Evolutionary conservation across 345 rosid genomes (phyloP).

Genomic region (Aquilaria sinensis): DNA sequence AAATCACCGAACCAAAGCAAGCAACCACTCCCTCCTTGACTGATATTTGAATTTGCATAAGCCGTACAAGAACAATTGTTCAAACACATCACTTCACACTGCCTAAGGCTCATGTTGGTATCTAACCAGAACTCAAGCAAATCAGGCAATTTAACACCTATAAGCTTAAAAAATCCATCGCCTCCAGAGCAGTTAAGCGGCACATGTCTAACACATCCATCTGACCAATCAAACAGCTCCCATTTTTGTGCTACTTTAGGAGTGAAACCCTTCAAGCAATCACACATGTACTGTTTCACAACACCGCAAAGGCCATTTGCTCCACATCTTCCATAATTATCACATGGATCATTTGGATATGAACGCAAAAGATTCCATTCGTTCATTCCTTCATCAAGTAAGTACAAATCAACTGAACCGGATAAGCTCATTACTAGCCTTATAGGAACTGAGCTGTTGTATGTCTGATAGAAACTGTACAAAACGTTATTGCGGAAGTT

Average conservation of each 20-base stretch:
- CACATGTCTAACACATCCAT: conserved; percentile 25
- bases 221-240: conserved; percentile 20
- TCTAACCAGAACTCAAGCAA: conserved; percentile 1
- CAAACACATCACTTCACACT: conserved; percentile 14
- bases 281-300: conserved; percentile 7
- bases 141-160: conserved; percentile 20
- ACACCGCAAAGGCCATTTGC: conserved; percentile 9
- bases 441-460: conserved; percentile 16
- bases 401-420: conserved; percentile 12
- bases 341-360: conserved; percentile 7
- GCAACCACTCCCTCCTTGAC: conserved; percentile 17
- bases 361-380: no score
- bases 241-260: conserved; percentile 17
- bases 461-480: conserved; percentile 21
- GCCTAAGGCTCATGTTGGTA: conserved; percentile 4
- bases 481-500: conserved; percentile 22
- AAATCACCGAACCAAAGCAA: conserved; percentile 20
- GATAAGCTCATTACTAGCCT: conserved; percentile 21
- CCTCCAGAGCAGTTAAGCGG: background rate
- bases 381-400: no score
- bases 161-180: conserved; percentile 18
- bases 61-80: conserved; percentile 25
- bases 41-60: conserved; percentile 16
- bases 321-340: conserved; percentile 13
- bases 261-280: conserved; percentile 25